Conservation (phyloP, 495 filamentous ascomycete species). For the Saxophila tyrrhenica region DNA sequence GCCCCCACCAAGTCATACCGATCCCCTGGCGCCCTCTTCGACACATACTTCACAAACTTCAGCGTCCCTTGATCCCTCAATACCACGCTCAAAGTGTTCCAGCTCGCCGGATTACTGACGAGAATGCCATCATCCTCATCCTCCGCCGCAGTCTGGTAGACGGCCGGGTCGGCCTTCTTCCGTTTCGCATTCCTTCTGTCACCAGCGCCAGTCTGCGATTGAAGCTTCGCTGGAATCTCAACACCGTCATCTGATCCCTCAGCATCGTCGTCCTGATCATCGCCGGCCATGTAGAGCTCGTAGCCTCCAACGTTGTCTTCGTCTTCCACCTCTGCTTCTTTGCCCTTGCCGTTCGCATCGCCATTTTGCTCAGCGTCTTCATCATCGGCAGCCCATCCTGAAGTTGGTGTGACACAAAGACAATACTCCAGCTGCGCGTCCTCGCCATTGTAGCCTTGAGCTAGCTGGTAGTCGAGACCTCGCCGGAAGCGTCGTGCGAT, state of each 20-base stretch:
- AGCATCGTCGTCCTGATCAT: constrained; percentile 59
- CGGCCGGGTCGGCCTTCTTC: constrained; percentile 47
- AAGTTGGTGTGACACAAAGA: constrained; percentile 67
- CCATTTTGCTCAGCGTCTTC: constrained; percentile 26
- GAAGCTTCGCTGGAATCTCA: constrained; percentile 16
- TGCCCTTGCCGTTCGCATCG: constrained; percentile 8
- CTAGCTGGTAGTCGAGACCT: constrained; percentile 84
- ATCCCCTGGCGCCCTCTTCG: constrained; percentile 67
- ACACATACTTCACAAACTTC: constrained; percentile 94
- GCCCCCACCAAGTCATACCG: constrained; percentile 80
- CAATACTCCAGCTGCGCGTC: constrained; percentile 79
- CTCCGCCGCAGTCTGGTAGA: constrained; percentile 52
- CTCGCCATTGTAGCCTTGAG: constrained; percentile 64
- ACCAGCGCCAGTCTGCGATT: constrained; percentile 28
- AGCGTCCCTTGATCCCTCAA: constrained; percentile 76
- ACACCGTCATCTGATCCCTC: constrained; percentile 18
- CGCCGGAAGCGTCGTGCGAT: constrained; percentile 74
- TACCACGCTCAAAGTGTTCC: constrained; percentile 85
- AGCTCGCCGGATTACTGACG: constrained; percentile 75
- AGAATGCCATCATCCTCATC: constrained; percentile 87
- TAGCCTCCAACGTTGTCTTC: constrained; percentile 62
- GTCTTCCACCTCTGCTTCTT: constrained; percentile 11
- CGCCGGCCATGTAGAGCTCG: constrained; percentile 84
- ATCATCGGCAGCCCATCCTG: constrained; percentile 67
- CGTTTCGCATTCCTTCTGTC: constrained; percentile 11